Evolutionary conservation across 176 grass and related monocot genomes (phyloP).

Genomic region (Poa annua): DNA sequence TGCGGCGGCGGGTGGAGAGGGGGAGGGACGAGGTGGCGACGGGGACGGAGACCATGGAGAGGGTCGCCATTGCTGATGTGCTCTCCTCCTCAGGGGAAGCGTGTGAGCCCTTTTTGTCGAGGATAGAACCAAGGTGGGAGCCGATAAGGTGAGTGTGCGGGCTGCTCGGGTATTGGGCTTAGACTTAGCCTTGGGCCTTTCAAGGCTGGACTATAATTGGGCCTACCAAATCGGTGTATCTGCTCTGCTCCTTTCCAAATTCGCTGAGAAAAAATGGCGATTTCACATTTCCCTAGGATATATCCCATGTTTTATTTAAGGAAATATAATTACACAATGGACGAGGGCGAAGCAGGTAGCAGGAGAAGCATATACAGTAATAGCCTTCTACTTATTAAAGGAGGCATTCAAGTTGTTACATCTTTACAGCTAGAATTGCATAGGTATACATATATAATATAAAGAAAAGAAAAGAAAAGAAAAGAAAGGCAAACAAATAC

Average conservation of each 20-base stretch:
- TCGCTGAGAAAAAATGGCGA: too few species aligned
- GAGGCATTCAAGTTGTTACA: constrained; percentile 47
- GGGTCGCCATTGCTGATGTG: constrained; percentile 60
- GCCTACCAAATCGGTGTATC: neutral
- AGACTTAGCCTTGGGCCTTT: neutral
- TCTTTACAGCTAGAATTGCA: constrained; percentile 54
- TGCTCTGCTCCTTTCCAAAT: too few species aligned
- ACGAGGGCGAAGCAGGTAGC: neutral
- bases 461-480: constrained; percentile 38
- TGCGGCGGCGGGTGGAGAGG: constrained; percentile 47
- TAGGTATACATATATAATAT: constrained; percentile 56
- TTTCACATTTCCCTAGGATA: too few species aligned
- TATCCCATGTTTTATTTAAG: too few species aligned
- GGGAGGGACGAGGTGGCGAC: constrained; percentile 56
- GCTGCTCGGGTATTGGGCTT: neutral
- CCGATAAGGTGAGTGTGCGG: constrained; percentile 36
- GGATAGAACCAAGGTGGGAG: constrained; percentile 14
- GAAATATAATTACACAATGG: neutral
- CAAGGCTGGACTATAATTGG: neutral
- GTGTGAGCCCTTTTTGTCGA: neutral
- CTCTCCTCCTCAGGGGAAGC: constrained; percentile 10
- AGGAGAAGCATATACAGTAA: constrained; percentile 2
- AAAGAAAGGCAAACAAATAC: neutral
- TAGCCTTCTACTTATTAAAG: constrained; percentile 24
- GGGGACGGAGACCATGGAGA: constrained; percentile 62